Conservation (phyloP, 768 basidiomycete genomes). For the Pleurotus ostreatus region DNA sequence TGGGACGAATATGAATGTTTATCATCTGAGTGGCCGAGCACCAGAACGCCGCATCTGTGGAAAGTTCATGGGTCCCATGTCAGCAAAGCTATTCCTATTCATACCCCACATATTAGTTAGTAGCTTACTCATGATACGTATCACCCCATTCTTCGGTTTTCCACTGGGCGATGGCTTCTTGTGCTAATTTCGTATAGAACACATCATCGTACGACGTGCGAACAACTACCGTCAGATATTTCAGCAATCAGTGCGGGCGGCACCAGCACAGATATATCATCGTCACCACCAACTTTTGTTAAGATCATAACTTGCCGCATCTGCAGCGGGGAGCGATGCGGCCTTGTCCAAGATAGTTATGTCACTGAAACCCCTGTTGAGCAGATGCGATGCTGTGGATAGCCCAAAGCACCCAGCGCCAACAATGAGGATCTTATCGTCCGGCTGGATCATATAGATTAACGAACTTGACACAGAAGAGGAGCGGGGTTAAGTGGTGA, state of each 20-base stretch:
- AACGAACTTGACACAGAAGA: constrained; percentile 5
- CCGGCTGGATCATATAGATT: constrained; percentile 19
- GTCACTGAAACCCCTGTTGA: constrained; percentile 60
- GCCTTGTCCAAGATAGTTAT: constrained; percentile 79
- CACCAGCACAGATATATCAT: neutral
- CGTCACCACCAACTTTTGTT: constrained; percentile 34
- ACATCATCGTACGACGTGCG: constrained; percentile 68
- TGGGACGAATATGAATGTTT: constrained; percentile 41
- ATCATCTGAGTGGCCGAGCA: constrained; percentile 38
- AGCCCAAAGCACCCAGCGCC: constrained; percentile 86
- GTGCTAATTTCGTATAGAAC: constrained; percentile 67
- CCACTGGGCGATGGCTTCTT: constrained; percentile 78
- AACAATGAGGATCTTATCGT: constrained; percentile 55
- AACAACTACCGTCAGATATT: constrained; percentile 44
- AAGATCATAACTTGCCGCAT: constrained; percentile 66
- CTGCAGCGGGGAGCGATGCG: constrained; percentile 65
- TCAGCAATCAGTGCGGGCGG: neutral
- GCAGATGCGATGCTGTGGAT: constrained; percentile 79
- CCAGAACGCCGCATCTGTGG: constrained; percentile 64
- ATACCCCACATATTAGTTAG: neutral
- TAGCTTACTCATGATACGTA: constrained; percentile 76
- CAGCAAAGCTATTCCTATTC: no score
- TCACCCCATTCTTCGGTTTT: constrained; percentile 66
- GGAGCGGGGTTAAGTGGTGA: neutral
- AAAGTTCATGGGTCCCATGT: neutral